Base-by-base conservation (phyloP, 495 filamentous ascomycete genomes). In the Penicillium herquei region DNA sequence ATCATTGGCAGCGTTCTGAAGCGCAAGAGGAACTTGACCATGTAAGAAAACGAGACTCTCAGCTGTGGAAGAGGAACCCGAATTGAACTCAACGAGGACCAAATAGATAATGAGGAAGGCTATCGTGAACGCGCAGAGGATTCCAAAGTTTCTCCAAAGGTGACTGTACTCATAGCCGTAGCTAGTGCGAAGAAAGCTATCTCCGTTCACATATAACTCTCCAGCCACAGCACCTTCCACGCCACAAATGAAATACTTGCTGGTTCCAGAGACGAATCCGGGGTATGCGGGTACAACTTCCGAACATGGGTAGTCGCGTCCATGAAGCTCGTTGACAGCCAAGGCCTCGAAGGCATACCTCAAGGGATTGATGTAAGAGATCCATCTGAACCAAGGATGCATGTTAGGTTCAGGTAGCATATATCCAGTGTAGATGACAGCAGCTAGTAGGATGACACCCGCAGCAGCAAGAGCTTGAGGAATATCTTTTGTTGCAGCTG, bases 351-450 rank as follows among this genome's bases (percentile, higher is more conserved):
- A 90, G 0, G 79, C 79, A 58, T 90, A 94, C 0, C 80, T 70
- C 13, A 91, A 62, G 0, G 90, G 90, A 58, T 91, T 84, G 55
- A 91, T 75, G 64, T 78, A 86, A 39, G 76, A 78, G 3, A 92
- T 65, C 88, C 87, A 91, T 10, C 75, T 75, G 57, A 91, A 86
- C 90, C 90, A 94, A 0, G 81, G 77, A 53, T 84, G 78, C 81
- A 92, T 87, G 34, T 81, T 69, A 0, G 70, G 72, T 6, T 81
- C 82, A 6, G 84, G 80, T 49, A 92, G 86, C 40, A 88, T 75
- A 66, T 70, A 70, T 12, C 64, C 76, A 39, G 56, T 54, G 47
- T 70, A 95, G 21, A 90, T 82, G 55, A 91, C 70, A 10, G 66
- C 16, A 46, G 51, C 63, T 42, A 10, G 44, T 45, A 45, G 60